phyloP scores from a whole-genome alignment of 108 stramenopile species.

The Epipyxis sp. region DNA sequence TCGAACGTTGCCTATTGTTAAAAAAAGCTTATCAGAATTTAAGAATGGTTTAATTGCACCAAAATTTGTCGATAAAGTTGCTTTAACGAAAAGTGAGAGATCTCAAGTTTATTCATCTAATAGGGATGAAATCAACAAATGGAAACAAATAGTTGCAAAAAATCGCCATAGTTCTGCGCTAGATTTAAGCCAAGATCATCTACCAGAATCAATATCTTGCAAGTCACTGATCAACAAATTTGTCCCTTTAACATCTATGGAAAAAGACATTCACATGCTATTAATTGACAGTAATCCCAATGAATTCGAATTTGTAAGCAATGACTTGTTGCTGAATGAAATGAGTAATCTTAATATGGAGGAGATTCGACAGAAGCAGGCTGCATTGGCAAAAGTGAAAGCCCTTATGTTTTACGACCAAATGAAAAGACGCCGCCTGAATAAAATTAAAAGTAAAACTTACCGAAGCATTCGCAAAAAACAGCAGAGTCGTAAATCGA shows the following conservation, averaged over 20 bases:
- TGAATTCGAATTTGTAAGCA: constrained; percentile 55
- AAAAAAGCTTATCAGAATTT: too few relatives aligned
- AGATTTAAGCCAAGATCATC: constrained; percentile 74
- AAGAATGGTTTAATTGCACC: constrained; percentile 57
- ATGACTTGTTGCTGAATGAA: background rate
- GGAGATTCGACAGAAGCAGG: constrained; percentile 58
- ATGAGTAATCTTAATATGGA: background rate
- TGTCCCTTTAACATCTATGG: constrained; percentile 79
- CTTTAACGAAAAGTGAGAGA: constrained; percentile 75
- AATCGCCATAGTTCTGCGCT: constrained; percentile 85
- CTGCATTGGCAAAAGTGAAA: constrained; percentile 86
- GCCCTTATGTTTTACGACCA: constrained; percentile 98
- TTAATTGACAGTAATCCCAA: constrained; percentile 45
- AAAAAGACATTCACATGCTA: constrained; percentile 76
- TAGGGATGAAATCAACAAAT: constrained; percentile 65
- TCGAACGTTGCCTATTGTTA: too few relatives aligned
- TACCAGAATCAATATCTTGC: constrained; percentile 31
- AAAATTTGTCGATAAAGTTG: constrained; percentile 67
- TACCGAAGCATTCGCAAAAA: constrained; percentile 45
- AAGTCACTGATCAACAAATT: constrained; percentile 71
- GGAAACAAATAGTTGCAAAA: constrained; percentile 73
- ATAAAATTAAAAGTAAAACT: constrained; percentile 98
- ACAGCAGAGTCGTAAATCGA: background rate
- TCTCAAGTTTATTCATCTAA: constrained; percentile 74
- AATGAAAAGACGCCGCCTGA: constrained; percentile 92